Percentiles rank a stretch among this genome's conserved stretches.
phyloP scores from a whole-genome alignment of 257 asterid species.

The Nicotiana knightiana region DNA sequence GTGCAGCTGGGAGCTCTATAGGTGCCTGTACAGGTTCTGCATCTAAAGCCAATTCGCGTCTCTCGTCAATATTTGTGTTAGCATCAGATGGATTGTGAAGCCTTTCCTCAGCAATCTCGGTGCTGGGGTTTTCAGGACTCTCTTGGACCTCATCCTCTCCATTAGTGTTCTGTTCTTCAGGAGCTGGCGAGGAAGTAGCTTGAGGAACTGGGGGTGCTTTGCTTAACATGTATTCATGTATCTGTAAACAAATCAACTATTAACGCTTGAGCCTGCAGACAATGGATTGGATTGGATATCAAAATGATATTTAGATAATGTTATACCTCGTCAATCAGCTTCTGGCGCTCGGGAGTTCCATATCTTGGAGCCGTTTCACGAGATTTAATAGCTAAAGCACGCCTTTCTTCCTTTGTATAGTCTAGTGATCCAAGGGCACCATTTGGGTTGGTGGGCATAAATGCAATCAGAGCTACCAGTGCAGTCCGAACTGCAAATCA shows the following conservation, averaged over 20 bases:
- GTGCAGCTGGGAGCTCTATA: slow-evolving; percentile 21
- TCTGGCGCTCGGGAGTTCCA: slow-evolving; percentile 73
- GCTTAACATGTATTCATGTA: slow-evolving; percentile 75
- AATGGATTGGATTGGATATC: not conserved
- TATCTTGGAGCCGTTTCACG: slow-evolving; percentile 60
- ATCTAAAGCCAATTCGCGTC: slow-evolving; percentile 27
- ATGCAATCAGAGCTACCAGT: slow-evolving; percentile 80
- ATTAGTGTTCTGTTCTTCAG: slow-evolving; percentile 26
- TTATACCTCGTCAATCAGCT: slow-evolving; percentile 70
- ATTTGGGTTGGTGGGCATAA: slow-evolving; percentile 88
- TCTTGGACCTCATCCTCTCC: slow-evolving; percentile 28
- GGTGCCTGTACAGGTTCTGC: slow-evolving; percentile 34
- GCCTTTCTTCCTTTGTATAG: slow-evolving; percentile 74
- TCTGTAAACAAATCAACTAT: slow-evolving; percentile 28
- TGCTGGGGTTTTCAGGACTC: slow-evolving; percentile 20
- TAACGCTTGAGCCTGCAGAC: not conserved
- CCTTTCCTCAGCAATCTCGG: slow-evolving; percentile 31
- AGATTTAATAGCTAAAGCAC: slow-evolving; percentile 69
- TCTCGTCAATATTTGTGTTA: slow-evolving; percentile 32
- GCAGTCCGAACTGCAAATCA: slow-evolving; percentile 79
- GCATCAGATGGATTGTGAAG: slow-evolving; percentile 23
- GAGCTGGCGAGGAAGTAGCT: slow-evolving; percentile 20
- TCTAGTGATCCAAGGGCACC: slow-evolving; percentile 90
- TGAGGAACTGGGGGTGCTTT: slow-evolving; percentile 58
- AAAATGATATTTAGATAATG: not conserved